These are phyloP conservation scores for Kodamaea laetipori DNA, from an alignment of 805 yeast genomes.

Conservation along the genomic window DNA sequence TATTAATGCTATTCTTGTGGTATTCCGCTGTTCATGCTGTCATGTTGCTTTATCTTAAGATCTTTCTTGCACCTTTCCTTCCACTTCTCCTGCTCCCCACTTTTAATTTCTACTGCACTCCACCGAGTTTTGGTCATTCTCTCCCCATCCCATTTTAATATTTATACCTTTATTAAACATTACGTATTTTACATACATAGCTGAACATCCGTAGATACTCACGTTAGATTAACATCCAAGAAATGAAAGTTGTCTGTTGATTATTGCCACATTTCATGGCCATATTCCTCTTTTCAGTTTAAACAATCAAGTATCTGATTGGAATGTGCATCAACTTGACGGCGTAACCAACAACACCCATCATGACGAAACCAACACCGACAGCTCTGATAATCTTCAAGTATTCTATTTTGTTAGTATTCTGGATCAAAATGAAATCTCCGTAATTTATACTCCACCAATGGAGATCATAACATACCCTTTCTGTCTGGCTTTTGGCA, in stretches of 20 bases:
- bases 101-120: too few species aligned
- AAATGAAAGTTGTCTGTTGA: neutral
- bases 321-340: conserved; percentile 95
- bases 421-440: neutral
- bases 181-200: conserved; percentile 3
- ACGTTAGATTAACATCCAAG: neutral
- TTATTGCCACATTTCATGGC: too few species aligned
- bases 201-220: neutral
- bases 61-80: too few species aligned
- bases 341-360: conserved; percentile 96
- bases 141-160: neutral
- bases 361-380: conserved; percentile 94
- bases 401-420: conserved; percentile 60
- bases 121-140: too few species aligned
- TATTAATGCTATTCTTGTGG: too few species aligned
- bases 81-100: too few species aligned
- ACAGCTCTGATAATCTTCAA: conserved; percentile 89
- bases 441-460: neutral
- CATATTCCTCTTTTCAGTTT: conserved; percentile 22
- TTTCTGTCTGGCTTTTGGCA: conserved; percentile 91
- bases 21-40: too few species aligned
- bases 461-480: conserved; percentile 45
- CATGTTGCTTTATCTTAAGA: too few species aligned
- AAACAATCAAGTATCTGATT: conserved; percentile 92
- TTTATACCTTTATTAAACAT: conserved; percentile 4